Percentiles rank a stretch among this genome's conserved stretches.
Conservation (phyloP, 768 basidiomycete species). For the Exsudoporus frostii region DNA sequence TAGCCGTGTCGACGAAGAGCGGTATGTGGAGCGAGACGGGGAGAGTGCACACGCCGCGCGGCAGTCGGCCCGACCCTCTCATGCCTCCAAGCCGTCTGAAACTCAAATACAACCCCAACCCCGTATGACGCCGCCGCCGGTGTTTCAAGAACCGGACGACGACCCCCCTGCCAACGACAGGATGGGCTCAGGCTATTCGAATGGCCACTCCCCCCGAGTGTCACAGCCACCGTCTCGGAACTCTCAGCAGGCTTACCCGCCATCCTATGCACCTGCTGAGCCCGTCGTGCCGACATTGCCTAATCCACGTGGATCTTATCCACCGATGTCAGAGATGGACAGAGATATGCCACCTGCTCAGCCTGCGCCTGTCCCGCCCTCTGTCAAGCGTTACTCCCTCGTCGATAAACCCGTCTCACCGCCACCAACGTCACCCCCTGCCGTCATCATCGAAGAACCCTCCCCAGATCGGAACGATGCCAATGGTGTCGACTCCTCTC, state of each 20-base stretch:
- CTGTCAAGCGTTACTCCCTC: constrained; percentile 76
- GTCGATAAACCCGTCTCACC: constrained; percentile 61
- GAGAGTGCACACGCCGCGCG: constrained; percentile 35
- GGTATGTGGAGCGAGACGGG: constrained; percentile 36
- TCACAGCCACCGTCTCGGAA: constrained; percentile 17
- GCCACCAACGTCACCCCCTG: constrained; percentile 41
- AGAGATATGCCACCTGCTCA: constrained; percentile 26
- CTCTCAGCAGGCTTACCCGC: constrained; percentile 8
- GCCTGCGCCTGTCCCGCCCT: constrained; percentile 48
- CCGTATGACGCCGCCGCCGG: constrained; percentile 28
- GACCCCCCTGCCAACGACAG: constrained; percentile 19
- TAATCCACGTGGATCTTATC: constrained; percentile 9
- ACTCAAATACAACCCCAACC: constrained; percentile 28
- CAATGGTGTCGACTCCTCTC: constrained; percentile 29
- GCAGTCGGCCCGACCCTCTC: constrained; percentile 41
- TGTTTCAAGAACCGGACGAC: constrained; percentile 33
- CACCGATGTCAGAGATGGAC: constrained; percentile 21
- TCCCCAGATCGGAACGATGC: constrained; percentile 21
- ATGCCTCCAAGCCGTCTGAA: constrained; percentile 37
- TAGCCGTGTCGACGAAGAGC: constrained; percentile 38
- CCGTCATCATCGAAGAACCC: constrained; percentile 44
- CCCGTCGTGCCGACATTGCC: constrained; percentile 1
- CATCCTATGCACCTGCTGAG: constrained; percentile 11
- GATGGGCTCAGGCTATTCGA: not conserved
- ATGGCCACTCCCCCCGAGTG: constrained; percentile 12